A percentile compares a stretch with the other conserved stretches of the same genome.
Conservation (phyloP, 345 rosid species). For the Brassica carinata region DNA sequence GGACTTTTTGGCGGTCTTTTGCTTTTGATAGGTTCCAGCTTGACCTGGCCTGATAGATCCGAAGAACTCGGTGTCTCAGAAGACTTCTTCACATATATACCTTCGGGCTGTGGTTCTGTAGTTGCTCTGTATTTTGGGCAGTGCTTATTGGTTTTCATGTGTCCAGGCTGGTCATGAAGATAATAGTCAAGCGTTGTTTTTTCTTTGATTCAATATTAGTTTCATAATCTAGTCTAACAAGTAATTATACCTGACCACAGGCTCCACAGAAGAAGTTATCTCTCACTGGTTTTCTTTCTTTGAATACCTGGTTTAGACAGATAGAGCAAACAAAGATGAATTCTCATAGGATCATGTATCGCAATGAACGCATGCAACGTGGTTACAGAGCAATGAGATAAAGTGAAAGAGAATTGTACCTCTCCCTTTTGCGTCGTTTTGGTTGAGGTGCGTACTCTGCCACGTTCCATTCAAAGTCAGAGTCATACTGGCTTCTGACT, state of each 20-base stretch:
- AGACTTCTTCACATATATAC: conserved; percentile 59
- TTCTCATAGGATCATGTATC: neutral
- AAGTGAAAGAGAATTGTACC: conserved; percentile 46
- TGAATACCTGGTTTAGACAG: conserved; percentile 52
- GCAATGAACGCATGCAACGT: neutral
- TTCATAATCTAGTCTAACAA: conserved; percentile 25
- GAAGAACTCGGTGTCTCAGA: conserved; percentile 49
- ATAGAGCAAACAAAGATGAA: conserved; percentile 4
- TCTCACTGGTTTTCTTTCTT: conserved; percentile 93
- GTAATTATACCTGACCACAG: conserved; percentile 75
- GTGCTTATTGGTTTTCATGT: conserved; percentile 96
- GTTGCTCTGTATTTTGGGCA: conserved; percentile 90
- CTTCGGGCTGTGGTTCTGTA: conserved; percentile 59
- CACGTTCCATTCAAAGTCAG: conserved; percentile 41
- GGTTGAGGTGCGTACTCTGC: conserved; percentile 62
- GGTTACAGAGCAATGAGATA: conserved; percentile 1
- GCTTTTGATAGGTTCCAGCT: conserved; percentile 60
- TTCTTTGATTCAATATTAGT: neutral
- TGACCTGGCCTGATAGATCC: conserved; percentile 58
- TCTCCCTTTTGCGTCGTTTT: conserved; percentile 93
- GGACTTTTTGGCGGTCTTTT: conserved; percentile 54
- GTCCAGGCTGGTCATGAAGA: conserved; percentile 73
- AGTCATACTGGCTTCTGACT: conserved; percentile 45
- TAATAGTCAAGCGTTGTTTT: conserved; percentile 14
- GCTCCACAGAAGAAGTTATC: conserved; percentile 94